Evolutionary conservation across 2,329 filamentous ascomycete species (phyloP).

Genomic region (Aspergillus viridinutans): DNA sequence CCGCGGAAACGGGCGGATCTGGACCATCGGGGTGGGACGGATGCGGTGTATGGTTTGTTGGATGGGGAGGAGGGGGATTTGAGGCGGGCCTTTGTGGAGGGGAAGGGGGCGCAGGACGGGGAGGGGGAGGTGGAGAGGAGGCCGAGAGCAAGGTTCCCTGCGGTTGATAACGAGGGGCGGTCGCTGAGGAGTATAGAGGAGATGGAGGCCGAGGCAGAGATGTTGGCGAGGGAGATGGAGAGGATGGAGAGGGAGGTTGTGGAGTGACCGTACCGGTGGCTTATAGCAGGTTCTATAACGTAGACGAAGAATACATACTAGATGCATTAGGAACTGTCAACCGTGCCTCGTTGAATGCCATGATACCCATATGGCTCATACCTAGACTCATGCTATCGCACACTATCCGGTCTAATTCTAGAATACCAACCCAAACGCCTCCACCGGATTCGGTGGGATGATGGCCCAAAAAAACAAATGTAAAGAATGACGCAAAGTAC

Average conservation of each 20-base stretch:
- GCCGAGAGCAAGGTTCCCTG: conserved; percentile 58
- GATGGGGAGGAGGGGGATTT: conserved; percentile 83
- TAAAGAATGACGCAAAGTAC: conserved; percentile 1
- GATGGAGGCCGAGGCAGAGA: conserved; percentile 74
- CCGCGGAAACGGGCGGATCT: conserved; percentile 62
- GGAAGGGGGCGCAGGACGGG: conserved; percentile 18
- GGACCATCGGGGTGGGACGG: conserved; percentile 55
- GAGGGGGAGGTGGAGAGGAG: conserved; percentile 23
- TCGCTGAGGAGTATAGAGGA: conserved; percentile 64
- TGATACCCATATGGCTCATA: not conserved
- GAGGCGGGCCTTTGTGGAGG: conserved; percentile 63
- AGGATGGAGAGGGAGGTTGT: conserved; percentile 37
- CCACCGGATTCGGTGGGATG: conserved; percentile 2
- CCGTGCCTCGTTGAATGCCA: conserved; percentile 1
- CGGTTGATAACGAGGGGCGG: conserved; percentile 67
- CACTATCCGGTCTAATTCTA: conserved; percentile 2
- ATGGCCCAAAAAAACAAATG: not conserved
- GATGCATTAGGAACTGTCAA: not conserved
- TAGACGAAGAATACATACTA: not conserved
- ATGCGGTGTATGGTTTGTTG: conserved; percentile 77
- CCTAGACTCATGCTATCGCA: not conserved
- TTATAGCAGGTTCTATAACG: not conserved
- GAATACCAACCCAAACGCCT: conserved; percentile 4
- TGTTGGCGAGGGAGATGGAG: conserved; percentile 57
- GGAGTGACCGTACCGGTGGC: conserved; percentile 19